Conservation (phyloP, 2,329 filamentous ascomycete genomes). For the Xylaria arbuscula region DNA sequence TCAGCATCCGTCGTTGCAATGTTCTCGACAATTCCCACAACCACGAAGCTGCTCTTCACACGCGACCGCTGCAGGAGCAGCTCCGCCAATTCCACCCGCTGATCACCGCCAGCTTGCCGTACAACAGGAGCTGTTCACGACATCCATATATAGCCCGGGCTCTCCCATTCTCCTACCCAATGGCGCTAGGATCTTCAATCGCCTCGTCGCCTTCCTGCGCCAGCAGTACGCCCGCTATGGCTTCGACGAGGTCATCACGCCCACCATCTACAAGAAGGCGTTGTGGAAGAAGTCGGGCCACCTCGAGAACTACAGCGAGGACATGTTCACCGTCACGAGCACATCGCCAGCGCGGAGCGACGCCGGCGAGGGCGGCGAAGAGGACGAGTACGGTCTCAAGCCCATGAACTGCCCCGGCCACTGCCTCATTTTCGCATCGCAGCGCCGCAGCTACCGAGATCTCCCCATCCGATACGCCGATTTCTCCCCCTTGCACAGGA, state of each 20-base stretch:
- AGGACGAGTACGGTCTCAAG: slow-evolving; percentile 73
- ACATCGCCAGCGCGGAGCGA: slow-evolving; percentile 57
- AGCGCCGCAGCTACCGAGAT: slow-evolving; percentile 87
- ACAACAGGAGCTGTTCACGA: slow-evolving; percentile 81
- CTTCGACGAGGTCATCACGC: slow-evolving; percentile 88
- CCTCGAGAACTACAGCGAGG: slow-evolving; percentile 88
- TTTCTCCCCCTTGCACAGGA: slow-evolving; percentile 94
- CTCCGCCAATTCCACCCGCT: slow-evolving; percentile 47
- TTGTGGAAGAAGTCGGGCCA: slow-evolving; percentile 89
- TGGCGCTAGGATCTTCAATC: slow-evolving; percentile 85
- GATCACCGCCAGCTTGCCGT: slow-evolving; percentile 71
- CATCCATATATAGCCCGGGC: slow-evolving; percentile 82
- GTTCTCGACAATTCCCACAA: background rate
- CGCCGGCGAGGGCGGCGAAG: slow-evolving; percentile 45
- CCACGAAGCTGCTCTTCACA: slow-evolving; percentile 48
- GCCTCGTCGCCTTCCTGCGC: slow-evolving; percentile 82
- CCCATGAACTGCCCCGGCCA: slow-evolving; percentile 99
- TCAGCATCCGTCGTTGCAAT: slow-evolving; percentile 2
- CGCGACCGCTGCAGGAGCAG: slow-evolving; percentile 22
- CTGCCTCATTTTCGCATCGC: slow-evolving; percentile 86
- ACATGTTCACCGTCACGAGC: slow-evolving; percentile 86
- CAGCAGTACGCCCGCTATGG: slow-evolving; percentile 87
- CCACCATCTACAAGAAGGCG: slow-evolving; percentile 89
- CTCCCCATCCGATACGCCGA: slow-evolving; percentile 93
- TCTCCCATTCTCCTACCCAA: slow-evolving; percentile 87